Percentiles rank a stretch among this genome's conserved stretches.
phyloP scores from a whole-genome alignment of 495 filamentous ascomycete genomes.

The Podospora bellae-mahoneyi region DNA sequence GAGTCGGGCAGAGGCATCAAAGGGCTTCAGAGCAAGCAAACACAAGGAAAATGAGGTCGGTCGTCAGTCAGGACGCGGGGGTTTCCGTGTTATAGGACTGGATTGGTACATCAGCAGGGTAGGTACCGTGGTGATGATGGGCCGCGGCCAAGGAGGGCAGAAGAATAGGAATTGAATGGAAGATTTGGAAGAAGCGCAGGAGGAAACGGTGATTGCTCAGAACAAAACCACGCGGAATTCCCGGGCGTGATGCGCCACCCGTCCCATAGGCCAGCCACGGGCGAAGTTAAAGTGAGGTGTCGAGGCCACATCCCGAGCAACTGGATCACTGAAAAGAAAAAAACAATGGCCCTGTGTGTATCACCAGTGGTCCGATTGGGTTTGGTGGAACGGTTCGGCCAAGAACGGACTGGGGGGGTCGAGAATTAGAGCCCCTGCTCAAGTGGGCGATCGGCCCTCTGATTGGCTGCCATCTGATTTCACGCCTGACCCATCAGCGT shows the following conservation, averaged over 20 bases:
- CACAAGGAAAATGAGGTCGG: neutral
- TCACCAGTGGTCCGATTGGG: neutral
- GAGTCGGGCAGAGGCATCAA: slow-evolving; percentile 1
- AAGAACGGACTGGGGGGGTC: neutral
- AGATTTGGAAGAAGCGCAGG: neutral
- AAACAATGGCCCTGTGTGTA: neutral
- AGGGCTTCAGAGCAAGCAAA: neutral
- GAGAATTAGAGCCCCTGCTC: neutral
- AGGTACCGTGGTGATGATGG: neutral
- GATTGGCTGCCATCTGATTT: slow-evolving; percentile 7
- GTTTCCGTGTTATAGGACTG: neutral
- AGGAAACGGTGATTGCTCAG: neutral
- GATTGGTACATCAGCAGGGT: neutral
- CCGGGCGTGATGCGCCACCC: neutral
- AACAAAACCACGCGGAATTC: neutral
- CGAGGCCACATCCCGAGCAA: neutral
- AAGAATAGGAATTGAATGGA: slow-evolving; percentile 1
- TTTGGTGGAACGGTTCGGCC: neutral
- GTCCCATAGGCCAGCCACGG: slow-evolving; percentile 1
- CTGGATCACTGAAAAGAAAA: neutral
- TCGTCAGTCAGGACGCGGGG: slow-evolving; percentile 2
- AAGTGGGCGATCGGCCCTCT: neutral
- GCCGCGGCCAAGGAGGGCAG: neutral
- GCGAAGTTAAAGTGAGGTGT: neutral
- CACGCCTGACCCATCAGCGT: neutral